Percentiles rank a stretch among this genome's conserved stretches.
phyloP scores from a whole-genome alignment of 805 yeast species.

The Blastobotrys muscicola region DNA sequence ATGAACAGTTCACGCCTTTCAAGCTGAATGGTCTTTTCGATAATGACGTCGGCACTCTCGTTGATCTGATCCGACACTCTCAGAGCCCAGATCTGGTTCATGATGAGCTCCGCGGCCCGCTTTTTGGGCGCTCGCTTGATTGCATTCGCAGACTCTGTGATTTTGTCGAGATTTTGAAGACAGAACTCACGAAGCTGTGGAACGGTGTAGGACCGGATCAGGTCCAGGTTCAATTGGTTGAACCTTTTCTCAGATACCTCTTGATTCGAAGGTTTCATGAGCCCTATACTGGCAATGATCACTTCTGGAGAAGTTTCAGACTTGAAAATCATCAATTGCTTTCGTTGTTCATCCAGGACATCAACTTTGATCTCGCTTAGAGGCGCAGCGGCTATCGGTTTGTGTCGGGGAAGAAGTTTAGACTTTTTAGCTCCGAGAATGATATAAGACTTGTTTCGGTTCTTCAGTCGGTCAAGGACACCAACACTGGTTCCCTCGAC shows the following conservation, averaged over 20 bases:
- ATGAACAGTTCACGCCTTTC: slow-evolving; percentile 34
- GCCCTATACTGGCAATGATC: slow-evolving; percentile 11
- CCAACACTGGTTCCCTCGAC: background rate
- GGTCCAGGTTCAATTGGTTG: slow-evolving; percentile 17
- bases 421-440: slow-evolving; percentile 17
- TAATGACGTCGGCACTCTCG: slow-evolving; percentile 28
- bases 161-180: background rate
- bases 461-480: background rate
- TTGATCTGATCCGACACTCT: slow-evolving; percentile 17
- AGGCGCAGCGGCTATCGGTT: slow-evolving; percentile 6
- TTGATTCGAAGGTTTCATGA: slow-evolving; percentile 12
- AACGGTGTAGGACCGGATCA: slow-evolving; percentile 20
- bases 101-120: slow-evolving; percentile 19
- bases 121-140: background rate
- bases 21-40: slow-evolving; percentile 28
- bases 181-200: slow-evolving; percentile 19
- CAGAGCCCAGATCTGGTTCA: slow-evolving; percentile 31
- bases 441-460: slow-evolving; percentile 9
- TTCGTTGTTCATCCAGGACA: slow-evolving; percentile 14
- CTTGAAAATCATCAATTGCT: slow-evolving; percentile 13
- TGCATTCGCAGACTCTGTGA: background rate
- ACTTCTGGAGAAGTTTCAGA: slow-evolving; percentile 7
- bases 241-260: slow-evolving; percentile 17
- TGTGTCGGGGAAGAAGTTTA: slow-evolving; percentile 11
- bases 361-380: slow-evolving; percentile 6